Conservation (phyloP, 2,329 filamentous ascomycete genomes). For the Pleurostoma richardsiae region DNA sequence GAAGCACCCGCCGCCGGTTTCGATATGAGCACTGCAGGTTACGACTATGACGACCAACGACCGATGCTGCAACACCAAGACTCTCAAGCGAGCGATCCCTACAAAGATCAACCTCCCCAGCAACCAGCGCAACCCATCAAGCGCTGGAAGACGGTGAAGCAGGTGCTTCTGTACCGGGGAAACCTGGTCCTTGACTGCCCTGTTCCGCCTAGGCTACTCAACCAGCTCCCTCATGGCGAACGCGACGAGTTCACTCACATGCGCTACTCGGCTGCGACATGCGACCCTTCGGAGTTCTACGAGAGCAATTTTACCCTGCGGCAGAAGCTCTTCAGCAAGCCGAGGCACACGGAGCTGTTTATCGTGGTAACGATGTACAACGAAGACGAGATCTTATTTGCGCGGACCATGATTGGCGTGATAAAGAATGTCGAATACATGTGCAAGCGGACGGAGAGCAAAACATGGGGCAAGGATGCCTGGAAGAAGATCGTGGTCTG, state of each 20-base stretch:
- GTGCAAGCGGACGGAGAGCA: conserved; percentile 87
- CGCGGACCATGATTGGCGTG: conserved; percentile 91
- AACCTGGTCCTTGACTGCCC: conserved; percentile 97
- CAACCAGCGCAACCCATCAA: conserved; percentile 58
- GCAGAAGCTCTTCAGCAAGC: conserved; percentile 87
- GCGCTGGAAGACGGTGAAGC: conserved; percentile 97
- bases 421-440: conserved; percentile 99
- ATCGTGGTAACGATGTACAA: conserved; percentile 99
- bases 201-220: conserved; percentile 81
- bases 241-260: conserved; percentile 89
- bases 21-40: conserved; percentile 46
- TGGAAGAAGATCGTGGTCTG: conserved; percentile 99
- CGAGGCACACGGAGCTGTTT: conserved; percentile 88
- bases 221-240: conserved; percentile 84
- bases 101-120: conserved; percentile 36
- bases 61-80: conserved; percentile 71
- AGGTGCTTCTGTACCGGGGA: conserved; percentile 93
- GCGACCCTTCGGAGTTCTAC: conserved; percentile 85
- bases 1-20: conserved; percentile 54
- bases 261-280: conserved; percentile 92
- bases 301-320: conserved; percentile 86
- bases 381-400: conserved; percentile 93
- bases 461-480: conserved; percentile 96
- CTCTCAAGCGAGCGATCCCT: conserved; percentile 37
- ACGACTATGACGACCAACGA: conserved; percentile 65